These are phyloP conservation scores for Salpingoeca rosetta DNA, from an alignment of 78 protist species.

Conservation along the genomic window DNA sequence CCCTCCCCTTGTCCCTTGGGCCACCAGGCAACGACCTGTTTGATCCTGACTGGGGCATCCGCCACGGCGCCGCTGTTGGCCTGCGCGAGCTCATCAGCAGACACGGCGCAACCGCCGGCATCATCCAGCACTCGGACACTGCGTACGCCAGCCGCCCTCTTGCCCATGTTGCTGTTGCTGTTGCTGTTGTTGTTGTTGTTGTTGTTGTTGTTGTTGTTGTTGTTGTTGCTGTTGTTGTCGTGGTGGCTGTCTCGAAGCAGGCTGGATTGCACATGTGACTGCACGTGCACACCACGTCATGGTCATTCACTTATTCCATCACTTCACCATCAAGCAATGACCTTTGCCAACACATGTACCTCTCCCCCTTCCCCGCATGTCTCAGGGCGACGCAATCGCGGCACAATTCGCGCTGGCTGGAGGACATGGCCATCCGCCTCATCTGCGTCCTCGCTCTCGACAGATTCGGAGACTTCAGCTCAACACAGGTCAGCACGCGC, in stretches of 20 bases:
- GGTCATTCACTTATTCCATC: no score
- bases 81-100: constrained; percentile 62
- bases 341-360: not conserved
- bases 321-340: not conserved
- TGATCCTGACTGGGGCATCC: constrained; percentile 51
- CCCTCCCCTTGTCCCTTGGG: constrained; percentile 27
- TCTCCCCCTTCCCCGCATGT: not conserved
- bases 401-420: constrained; percentile 50
- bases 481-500: constrained; percentile 67
- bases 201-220: not conserved
- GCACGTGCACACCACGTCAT: no score
- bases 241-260: no score
- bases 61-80: constrained; percentile 80
- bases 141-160: not conserved
- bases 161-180: not conserved
- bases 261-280: no score
- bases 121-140: not conserved
- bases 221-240: not conserved
- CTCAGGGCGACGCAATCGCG: not conserved
- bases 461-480: constrained; percentile 70
- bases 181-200: not conserved
- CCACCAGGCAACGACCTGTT: constrained; percentile 5
- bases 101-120: constrained; percentile 49
- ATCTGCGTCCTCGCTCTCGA: constrained; percentile 70
- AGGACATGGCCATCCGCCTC: constrained; percentile 69